These are phyloP conservation scores for Claviceps sorghi DNA, from an alignment of 2,329 filamentous ascomycete genomes.

Conservation along the genomic window DNA sequence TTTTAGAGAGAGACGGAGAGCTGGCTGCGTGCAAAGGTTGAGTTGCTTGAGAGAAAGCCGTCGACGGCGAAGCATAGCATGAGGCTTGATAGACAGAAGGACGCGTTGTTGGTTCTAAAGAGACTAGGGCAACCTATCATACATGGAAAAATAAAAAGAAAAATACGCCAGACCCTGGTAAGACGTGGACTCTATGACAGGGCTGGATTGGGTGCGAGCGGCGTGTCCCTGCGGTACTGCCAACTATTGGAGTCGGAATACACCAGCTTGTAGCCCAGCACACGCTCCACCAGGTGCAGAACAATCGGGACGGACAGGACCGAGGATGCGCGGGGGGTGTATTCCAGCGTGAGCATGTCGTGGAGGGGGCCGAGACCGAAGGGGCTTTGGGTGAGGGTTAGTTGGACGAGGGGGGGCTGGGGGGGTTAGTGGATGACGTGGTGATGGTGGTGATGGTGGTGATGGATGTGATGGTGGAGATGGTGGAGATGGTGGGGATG, in stretches of 20 bases:
- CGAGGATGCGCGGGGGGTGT: constrained; percentile 17
- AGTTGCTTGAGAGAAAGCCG: neutral
- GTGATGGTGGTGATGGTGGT: too few relatives aligned
- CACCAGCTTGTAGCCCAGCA: constrained; percentile 27
- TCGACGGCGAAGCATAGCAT: neutral
- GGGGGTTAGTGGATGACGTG: neutral
- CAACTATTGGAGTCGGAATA: constrained; percentile 11
- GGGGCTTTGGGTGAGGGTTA: constrained; percentile 28
- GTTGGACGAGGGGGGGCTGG: constrained; percentile 27
- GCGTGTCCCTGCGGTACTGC: constrained; percentile 13
- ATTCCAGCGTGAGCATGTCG: constrained; percentile 26
- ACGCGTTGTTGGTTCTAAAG: neutral
- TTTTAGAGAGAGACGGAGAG: neutral
- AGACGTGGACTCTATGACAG: neutral
- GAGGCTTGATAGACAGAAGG: neutral
- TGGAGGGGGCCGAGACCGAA: constrained; percentile 30
- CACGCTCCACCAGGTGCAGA: constrained; percentile 30
- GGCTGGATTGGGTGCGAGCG: too few relatives aligned
- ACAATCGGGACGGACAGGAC: constrained; percentile 27
- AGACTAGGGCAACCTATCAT: neutral
- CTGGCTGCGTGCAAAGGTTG: neutral
- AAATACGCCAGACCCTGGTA: neutral
- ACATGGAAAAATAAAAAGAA: neutral
- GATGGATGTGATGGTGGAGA: too few relatives aligned
- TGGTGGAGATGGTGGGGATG: too few relatives aligned